Evolutionary conservation across 768 basidiomycete species (phyloP).

Genomic region (Naganishia vishniacii): DNA sequence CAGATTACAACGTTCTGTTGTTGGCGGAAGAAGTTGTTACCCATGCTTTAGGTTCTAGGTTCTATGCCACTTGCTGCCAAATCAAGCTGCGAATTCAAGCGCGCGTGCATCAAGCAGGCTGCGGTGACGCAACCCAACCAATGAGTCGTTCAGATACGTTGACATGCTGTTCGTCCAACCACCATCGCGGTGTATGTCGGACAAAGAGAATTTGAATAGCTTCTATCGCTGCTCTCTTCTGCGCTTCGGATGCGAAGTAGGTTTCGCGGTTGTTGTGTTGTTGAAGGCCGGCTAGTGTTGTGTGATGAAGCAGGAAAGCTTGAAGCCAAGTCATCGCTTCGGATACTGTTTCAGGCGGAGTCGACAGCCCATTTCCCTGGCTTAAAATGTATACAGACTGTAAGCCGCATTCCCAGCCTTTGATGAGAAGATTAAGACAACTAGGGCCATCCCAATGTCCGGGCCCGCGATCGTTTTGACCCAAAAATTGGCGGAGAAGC

Average conservation of each 20-base stretch:
- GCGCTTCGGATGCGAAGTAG: too few relatives aligned
- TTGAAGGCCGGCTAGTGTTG: neutral
- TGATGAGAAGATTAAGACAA: neutral
- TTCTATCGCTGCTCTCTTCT: neutral
- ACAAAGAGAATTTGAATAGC: neutral
- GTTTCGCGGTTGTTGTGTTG: too few relatives aligned
- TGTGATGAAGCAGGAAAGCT: neutral
- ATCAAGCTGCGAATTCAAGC: neutral
- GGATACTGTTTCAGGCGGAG: neutral
- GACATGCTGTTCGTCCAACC: conserved; percentile 1
- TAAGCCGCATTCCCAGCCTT: conserved; percentile 2
- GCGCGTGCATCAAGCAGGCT: too few relatives aligned
- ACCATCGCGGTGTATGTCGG: conserved; percentile 3
- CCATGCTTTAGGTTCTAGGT: too few relatives aligned
- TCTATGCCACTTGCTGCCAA: too few relatives aligned
- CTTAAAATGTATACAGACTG: neutral
- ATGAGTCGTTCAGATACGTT: neutral
- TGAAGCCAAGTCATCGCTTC: conserved; percentile 5
- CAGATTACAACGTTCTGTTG: too few relatives aligned
- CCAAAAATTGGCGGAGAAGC: conserved; percentile 4
- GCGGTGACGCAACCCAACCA: too few relatives aligned
- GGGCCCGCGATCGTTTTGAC: neutral
- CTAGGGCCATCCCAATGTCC: neutral
- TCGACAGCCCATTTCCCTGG: neutral
- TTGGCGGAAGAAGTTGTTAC: too few relatives aligned